Evolutionary conservation across 805 yeast species (phyloP), one percentile per base, ranked within the genome.

Genomic region (Sugiyamaella lignohabitans): DNA sequence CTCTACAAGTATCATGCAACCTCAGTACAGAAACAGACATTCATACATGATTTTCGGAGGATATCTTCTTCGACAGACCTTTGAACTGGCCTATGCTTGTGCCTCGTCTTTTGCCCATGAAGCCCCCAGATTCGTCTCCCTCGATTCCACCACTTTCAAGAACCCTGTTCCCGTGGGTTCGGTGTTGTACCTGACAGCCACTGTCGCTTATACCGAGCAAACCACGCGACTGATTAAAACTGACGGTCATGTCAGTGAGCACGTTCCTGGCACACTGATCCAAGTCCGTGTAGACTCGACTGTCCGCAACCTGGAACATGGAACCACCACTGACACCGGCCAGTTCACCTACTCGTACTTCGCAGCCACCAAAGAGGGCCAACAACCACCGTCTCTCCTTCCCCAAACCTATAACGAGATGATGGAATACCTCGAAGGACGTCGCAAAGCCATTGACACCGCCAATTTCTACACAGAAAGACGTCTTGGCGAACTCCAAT

Each of bases 121-220:
- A 14, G 79, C 83, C 50, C 96, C 98, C 38, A 74, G 96, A 61
- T 89, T 89, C 56, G 85, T 87, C 8, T 84, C 95, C 1, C 73
- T 89, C 55, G 97, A 89, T 63, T 83, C 93, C 19, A 87, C 96
- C 38, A 84, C 94, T 20, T 89, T 89, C 73, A 81, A 84, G 59
- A 84, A 89, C 17, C 98, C 98, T 2, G 98, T 89, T 5, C 97
- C 97, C 1, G 96, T 89, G 16, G 97, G 98, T 1, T 80, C 89
- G 1, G 95, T 91, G 5, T 69, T 89, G 50, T 84, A 81, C 53
- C 79, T 87, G 80, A 75, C 79, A 45, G 93, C 97, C 0, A 72
- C 82, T 18, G 86, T 89, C 5, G 87, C 84, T 20, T 87, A 89
- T 66, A 87, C 96, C 2, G 94, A 87, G 61, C 91, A 84, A 55